Conservation (phyloP, 805 yeast genomes). For the Middelhovenomyces tepae region DNA sequence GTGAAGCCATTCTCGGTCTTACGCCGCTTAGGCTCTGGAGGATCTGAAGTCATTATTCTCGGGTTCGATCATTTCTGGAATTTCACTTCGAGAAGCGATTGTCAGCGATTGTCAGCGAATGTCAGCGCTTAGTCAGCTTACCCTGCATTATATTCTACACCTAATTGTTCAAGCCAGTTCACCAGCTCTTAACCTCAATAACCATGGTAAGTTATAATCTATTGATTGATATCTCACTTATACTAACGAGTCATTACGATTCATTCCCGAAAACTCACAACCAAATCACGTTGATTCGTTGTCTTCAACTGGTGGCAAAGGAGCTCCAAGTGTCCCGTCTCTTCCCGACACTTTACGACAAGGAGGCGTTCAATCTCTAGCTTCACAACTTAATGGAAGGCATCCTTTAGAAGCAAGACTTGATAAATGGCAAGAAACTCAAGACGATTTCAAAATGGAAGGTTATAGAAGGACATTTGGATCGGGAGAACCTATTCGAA, state of each 20-base stretch:
- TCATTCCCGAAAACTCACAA: constrained; percentile 6
- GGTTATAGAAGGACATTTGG: constrained; percentile 79
- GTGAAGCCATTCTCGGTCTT: too few species aligned
- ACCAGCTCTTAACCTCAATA: too few species aligned
- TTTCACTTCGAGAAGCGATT: too few species aligned
- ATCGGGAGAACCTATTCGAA: constrained; percentile 84
- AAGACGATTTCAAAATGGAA: constrained; percentile 61
- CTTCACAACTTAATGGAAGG: constrained; percentile 31
- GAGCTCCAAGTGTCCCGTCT: constrained; percentile 52
- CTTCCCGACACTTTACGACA: constrained; percentile 47
- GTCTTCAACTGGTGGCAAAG: constrained; percentile 34
- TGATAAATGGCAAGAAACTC: constrained; percentile 70
- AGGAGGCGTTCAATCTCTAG: constrained; percentile 45
- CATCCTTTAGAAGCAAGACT: constrained; percentile 83
- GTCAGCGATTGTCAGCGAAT: too few species aligned
- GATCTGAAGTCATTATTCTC: too few species aligned
- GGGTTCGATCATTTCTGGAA: too few species aligned
- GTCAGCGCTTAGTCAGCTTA: too few species aligned
- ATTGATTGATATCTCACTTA: too few species aligned
- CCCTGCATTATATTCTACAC: too few species aligned
- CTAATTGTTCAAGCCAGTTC: too few species aligned
- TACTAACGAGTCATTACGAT: constrained; percentile 5
- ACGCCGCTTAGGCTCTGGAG: too few species aligned
- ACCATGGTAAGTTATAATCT: too few species aligned
- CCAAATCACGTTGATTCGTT: constrained; percentile 2